Percentiles rank a stretch among this genome's conserved stretches.
Evolutionary conservation across 2,329 filamentous ascomycete species (phyloP).

Genomic region (Microsporum ferrugineum): DNA sequence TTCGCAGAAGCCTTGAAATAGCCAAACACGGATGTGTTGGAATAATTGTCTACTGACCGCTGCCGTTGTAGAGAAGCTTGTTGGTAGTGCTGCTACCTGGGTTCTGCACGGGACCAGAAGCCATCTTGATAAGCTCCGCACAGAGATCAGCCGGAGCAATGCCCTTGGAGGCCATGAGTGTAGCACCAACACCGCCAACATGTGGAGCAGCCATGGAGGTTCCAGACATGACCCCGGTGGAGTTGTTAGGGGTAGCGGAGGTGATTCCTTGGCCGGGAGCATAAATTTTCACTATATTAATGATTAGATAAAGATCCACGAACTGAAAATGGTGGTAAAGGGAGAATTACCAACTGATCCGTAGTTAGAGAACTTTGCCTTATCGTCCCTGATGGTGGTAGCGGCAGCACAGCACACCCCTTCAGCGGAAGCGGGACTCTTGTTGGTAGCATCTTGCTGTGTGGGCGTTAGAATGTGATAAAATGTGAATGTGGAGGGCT

Average conservation of each 20-base stretch:
- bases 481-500: slow-evolving; percentile 15
- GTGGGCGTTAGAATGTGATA: not conserved
- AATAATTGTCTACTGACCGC: slow-evolving; percentile 2
- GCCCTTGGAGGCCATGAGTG: slow-evolving; percentile 41
- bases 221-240: slow-evolving; percentile 34
- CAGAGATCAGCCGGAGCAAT: slow-evolving; percentile 37
- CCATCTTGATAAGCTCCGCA: slow-evolving; percentile 44
- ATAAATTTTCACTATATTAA: slow-evolving; percentile 41
- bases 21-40: no score
- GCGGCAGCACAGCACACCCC: slow-evolving; percentile 33
- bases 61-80: slow-evolving; percentile 23
- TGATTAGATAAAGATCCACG: not conserved
- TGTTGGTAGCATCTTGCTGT: slow-evolving; percentile 21
- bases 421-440: slow-evolving; percentile 29
- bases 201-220: slow-evolving; percentile 32
- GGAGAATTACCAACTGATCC: slow-evolving; percentile 27
- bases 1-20: no score
- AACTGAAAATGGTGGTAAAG: slow-evolving; percentile 20
- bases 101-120: slow-evolving; percentile 21
- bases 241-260: slow-evolving; percentile 37
- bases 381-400: slow-evolving; percentile 22
- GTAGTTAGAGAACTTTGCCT: slow-evolving; percentile 33
- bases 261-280: slow-evolving; percentile 45
- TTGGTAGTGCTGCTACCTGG: slow-evolving; percentile 19
- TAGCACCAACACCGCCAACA: slow-evolving; percentile 45